A percentile compares a stretch with the other conserved stretches of the same genome.
Evolutionary conservation across 2,329 filamentous ascomycete genomes (phyloP).

Genomic region (Chaetoscypha palmicola): DNA sequence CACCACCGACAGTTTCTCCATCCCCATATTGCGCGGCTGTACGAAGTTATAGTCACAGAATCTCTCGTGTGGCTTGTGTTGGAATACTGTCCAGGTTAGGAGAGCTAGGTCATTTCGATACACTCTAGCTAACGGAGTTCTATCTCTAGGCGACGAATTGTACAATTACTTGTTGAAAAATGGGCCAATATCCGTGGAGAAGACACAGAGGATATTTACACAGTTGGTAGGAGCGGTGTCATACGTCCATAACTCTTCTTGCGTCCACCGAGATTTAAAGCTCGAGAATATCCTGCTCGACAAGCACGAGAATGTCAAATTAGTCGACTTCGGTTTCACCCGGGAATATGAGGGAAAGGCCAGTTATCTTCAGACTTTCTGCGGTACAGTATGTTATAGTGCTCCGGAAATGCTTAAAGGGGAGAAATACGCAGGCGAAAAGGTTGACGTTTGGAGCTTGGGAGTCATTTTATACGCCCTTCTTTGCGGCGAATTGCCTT

Average conservation of each 20-base stretch:
- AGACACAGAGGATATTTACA: constrained; percentile 92
- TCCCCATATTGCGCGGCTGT: constrained; percentile 90
- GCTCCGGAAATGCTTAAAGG: constrained; percentile 98
- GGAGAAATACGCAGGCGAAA: constrained; percentile 95
- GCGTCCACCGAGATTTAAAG: constrained; percentile 94
- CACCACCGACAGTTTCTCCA: constrained; percentile 97
- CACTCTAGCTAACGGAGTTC: constrained; percentile 27
- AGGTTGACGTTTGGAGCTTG: constrained; percentile 93
- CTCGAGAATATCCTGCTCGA: constrained; percentile 94
- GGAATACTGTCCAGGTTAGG: constrained; percentile 85
- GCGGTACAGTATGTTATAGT: constrained; percentile 94
- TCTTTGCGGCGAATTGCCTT: constrained; percentile 79
- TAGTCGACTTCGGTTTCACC: constrained; percentile 97
- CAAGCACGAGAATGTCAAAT: constrained; percentile 93
- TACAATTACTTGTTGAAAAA: constrained; percentile 92
- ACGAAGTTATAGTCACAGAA: constrained; percentile 98
- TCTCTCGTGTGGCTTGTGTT: constrained; percentile 90
- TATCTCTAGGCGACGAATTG: constrained; percentile 76
- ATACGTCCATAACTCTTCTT: constrained; percentile 91
- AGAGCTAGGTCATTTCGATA: constrained; percentile 1
- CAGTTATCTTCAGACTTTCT: constrained; percentile 95
- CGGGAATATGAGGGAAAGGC: constrained; percentile 93
- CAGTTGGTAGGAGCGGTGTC: constrained; percentile 91
- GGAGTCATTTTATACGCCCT: constrained; percentile 80
- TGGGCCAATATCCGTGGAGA: constrained; percentile 73